Evolutionary conservation across 352 stramenopile genomes (phyloP).

Genomic region (Phytophthora sp.): DNA sequence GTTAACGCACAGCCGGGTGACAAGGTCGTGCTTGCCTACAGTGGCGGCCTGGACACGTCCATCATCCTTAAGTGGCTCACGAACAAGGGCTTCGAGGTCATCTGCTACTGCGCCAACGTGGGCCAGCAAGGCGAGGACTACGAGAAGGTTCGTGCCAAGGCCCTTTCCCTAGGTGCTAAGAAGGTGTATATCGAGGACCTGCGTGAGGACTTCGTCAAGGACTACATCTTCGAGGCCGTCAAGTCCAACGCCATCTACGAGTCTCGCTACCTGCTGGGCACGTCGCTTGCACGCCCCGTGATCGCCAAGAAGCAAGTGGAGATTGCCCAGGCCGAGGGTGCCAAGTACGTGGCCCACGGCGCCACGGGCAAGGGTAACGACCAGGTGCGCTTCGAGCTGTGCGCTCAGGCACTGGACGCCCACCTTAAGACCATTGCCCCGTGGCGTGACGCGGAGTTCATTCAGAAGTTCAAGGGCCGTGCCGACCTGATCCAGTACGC

Average conservation of each 20-base stretch:
- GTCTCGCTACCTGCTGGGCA: constrained; percentile 96
- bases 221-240: constrained; percentile 94
- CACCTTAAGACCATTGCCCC: constrained; percentile 96
- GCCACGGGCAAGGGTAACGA: constrained; percentile 99
- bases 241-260: constrained; percentile 99
- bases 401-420: constrained; percentile 95
- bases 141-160: constrained; percentile 94
- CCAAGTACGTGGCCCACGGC: constrained; percentile 95
- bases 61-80: constrained; percentile 99
- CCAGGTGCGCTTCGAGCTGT: constrained; percentile 99
- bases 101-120: constrained; percentile 99
- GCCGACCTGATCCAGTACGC: constrained; percentile 97
- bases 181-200: constrained; percentile 97
- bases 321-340: constrained; percentile 91
- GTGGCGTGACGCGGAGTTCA: constrained; percentile 98
- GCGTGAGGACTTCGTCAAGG: constrained; percentile 96
- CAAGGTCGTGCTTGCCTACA: constrained; percentile 97
- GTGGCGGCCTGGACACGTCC: constrained; percentile 97
- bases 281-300: constrained; percentile 96
- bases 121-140: constrained; percentile 97
- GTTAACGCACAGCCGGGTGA: constrained; percentile 74
- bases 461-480: constrained; percentile 98
- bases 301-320: constrained; percentile 98
- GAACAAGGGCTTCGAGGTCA: constrained; percentile 98
- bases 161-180: constrained; percentile 68